These are phyloP conservation scores for Vicia faba DNA, from an alignment of 306 rosid genomes.

Conservation along the genomic window DNA sequence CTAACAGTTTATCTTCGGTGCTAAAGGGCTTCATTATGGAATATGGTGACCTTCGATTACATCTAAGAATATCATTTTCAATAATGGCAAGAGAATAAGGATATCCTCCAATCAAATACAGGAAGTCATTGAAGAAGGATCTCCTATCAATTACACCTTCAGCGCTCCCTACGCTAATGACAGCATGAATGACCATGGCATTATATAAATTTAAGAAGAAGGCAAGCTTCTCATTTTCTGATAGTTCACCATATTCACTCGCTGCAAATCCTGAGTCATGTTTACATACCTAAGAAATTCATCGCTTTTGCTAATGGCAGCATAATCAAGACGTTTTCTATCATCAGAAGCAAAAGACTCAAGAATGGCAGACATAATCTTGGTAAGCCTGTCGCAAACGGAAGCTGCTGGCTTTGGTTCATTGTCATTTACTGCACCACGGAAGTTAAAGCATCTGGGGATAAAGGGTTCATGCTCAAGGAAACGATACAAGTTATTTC, in stretches of 20 bases:
- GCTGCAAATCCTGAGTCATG: slow-evolving; percentile 73
- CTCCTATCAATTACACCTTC: slow-evolving; percentile 79
- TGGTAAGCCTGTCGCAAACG: slow-evolving; percentile 61
- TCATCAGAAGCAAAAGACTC: slow-evolving; percentile 88
- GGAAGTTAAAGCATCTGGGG: slow-evolving; percentile 70
- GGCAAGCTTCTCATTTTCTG: slow-evolving; percentile 71
- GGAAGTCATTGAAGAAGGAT: slow-evolving; percentile 74
- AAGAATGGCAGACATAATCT: slow-evolving; percentile 85
- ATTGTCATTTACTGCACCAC: slow-evolving; percentile 55
- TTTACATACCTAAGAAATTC: slow-evolving; percentile 93
- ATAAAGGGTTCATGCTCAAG: slow-evolving; percentile 85
- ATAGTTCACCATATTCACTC: slow-evolving; percentile 68
- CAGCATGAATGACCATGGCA: slow-evolving; percentile 93
- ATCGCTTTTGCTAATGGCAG: slow-evolving; percentile 78
- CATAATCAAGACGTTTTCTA: slow-evolving; percentile 64
- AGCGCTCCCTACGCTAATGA: slow-evolving; percentile 68
- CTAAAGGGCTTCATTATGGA: slow-evolving; percentile 71
- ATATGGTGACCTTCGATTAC: slow-evolving; percentile 80
- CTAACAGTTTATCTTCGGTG: slow-evolving; percentile 61
- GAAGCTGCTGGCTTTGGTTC: slow-evolving; percentile 70
- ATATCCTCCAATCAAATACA: slow-evolving; percentile 78
- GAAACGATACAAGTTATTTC: slow-evolving; percentile 79
- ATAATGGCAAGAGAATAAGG: slow-evolving; percentile 68
- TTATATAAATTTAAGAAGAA: slow-evolving; percentile 89
- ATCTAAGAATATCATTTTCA: slow-evolving; percentile 80